Conservation (phyloP, 2,329 filamentous ascomycete species). For the Elsinoe australis region DNA sequence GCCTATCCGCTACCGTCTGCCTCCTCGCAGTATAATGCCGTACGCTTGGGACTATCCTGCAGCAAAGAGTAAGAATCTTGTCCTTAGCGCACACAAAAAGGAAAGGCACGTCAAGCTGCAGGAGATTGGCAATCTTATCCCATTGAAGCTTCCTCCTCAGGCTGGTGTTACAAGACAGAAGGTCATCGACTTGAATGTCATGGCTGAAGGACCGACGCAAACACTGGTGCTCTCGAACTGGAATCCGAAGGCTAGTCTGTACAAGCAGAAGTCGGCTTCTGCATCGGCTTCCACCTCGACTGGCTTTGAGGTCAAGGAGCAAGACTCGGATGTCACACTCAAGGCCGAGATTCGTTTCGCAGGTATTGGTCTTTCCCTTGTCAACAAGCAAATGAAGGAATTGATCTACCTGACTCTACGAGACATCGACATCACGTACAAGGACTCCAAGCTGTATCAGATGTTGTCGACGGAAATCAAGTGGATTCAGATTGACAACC, state of each 20-base stretch:
- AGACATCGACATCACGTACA: conserved; percentile 84
- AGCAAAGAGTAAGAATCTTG: conserved; percentile 89
- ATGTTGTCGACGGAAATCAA: conserved; percentile 86
- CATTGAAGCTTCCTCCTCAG: conserved; percentile 74
- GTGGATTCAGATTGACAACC: conserved; percentile 99
- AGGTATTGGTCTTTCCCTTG: conserved; percentile 83
- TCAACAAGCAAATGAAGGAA: conserved; percentile 87
- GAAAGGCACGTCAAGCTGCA: conserved; percentile 90
- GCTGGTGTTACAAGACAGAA: conserved; percentile 60
- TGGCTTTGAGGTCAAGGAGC: conserved; percentile 89
- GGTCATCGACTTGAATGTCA: conserved; percentile 94
- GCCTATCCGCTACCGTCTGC: conserved; percentile 83
- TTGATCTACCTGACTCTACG: conserved; percentile 88
- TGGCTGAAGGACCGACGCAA: conserved; percentile 90
- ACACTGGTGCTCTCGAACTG: conserved; percentile 92
- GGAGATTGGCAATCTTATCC: conserved; percentile 91
- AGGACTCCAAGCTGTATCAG: conserved; percentile 88
- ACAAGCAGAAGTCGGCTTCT: conserved; percentile 56
- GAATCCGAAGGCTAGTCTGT: conserved; percentile 85
- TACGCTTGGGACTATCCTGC: conserved; percentile 99
- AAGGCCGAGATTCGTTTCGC: conserved; percentile 80
- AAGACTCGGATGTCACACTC: conserved; percentile 82
- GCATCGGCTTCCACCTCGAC: conserved; percentile 53
- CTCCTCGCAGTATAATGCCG: conserved; percentile 94
- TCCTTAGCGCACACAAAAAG: conserved; percentile 69